Percentiles rank a stretch among this genome's conserved stretches.
Conservation (phyloP, 495 filamentous ascomycete species). For the Podospora conica region DNA sequence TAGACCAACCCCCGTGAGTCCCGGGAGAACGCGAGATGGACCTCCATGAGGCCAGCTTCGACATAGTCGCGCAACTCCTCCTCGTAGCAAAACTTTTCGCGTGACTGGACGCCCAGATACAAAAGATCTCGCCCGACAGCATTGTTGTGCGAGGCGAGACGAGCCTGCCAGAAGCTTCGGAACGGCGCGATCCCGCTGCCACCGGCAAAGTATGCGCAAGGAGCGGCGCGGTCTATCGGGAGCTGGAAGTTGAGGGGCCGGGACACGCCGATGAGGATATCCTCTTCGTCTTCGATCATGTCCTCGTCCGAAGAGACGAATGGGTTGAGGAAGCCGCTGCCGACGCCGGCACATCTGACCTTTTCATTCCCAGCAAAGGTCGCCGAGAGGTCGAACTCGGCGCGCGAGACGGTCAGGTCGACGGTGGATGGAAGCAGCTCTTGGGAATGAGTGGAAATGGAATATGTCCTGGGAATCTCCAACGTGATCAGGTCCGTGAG, state of each 20-base stretch:
- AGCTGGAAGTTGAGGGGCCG: slow-evolving; percentile 46
- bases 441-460: slow-evolving; percentile 41
- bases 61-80: slow-evolving; percentile 43
- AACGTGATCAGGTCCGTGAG: slow-evolving; percentile 39
- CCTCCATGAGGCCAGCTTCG: slow-evolving; percentile 43
- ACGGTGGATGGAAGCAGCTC: slow-evolving; percentile 44
- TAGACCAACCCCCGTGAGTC: slow-evolving; percentile 42
- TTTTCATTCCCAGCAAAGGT: slow-evolving; percentile 32
- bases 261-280: slow-evolving; percentile 43
- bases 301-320: slow-evolving; percentile 27
- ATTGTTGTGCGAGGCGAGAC: slow-evolving; percentile 28
- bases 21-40: slow-evolving; percentile 45
- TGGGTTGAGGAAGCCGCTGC: slow-evolving; percentile 47
- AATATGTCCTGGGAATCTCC: slow-evolving; percentile 47
- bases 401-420: slow-evolving; percentile 42
- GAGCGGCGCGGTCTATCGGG: slow-evolving; percentile 39
- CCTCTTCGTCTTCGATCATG: slow-evolving; percentile 31
- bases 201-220: slow-evolving; percentile 46
- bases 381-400: slow-evolving; percentile 41
- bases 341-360: slow-evolving; percentile 35
- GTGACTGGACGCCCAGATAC: slow-evolving; percentile 46
- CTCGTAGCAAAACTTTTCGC: slow-evolving; percentile 47
- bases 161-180: slow-evolving; percentile 45
- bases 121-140: slow-evolving; percentile 40
- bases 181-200: slow-evolving; percentile 48